Base-by-base conservation (phyloP, 306 rosid genomes). In the Echinosophora koreensis region DNA sequence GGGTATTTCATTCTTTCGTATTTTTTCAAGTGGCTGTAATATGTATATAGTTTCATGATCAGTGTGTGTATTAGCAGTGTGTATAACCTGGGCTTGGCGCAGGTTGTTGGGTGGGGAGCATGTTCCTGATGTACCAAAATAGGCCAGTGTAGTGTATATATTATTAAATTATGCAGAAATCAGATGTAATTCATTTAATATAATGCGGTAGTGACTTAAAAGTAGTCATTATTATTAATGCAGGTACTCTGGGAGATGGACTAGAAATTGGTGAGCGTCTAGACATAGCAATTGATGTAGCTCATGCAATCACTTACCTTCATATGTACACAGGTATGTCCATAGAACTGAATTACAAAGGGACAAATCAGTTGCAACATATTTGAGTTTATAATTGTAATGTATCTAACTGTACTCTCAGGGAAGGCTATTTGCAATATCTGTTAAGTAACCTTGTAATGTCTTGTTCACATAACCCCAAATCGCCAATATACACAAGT, bases 221-320 rank as follows among this genome's bases (percentile, higher is more conserved):
- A 62, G 50, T 62, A 76, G 54, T 47, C 66, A 55, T 30, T 30
- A 11, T 55, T 69, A 38, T 44, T 72, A 18, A 63, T 83, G 82
- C 85, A 96, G 99, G 97, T 42, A 82, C 58, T 38, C 79, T 79
- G 1, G 99, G 98, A 41, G 72, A 82, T 17, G 98, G 76, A 79
- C 89, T 92, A 7, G 99, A 92, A 82, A 81, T 84, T 5, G 88
- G 87, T 38, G 94, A 96, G 58, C 97, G 97, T 71, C 76, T 96
- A 64, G 99, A 96, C 82, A 84, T 96, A 74, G 98, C 97, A 61
- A 96, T 88, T 68, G 99, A 96, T 80, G 89, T 96, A 55, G 98
- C 99, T 80, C 99, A 92, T 84, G 99, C 97, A 66, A 34, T 96
- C 66, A 96, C 99, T 60, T 96, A 96, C 68, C 99, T 96, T 83